phyloP scores from a whole-genome alignment of 2,329 filamentous ascomycete genomes.

The Epichloe gansuensis region DNA sequence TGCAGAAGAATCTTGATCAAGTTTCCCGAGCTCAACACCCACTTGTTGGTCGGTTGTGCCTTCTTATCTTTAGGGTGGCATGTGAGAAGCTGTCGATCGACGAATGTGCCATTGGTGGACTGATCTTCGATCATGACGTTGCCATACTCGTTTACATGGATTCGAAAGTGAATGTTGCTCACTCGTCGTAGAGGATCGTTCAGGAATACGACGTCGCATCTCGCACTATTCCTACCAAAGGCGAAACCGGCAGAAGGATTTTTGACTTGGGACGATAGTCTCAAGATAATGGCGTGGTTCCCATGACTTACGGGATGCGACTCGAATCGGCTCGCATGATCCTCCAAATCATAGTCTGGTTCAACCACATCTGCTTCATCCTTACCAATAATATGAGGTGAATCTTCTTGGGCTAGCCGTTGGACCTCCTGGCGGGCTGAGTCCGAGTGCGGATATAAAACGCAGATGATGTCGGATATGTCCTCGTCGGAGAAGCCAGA shows the following conservation, averaged over 20 bases:
- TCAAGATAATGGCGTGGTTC: conserved; percentile 62
- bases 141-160: conserved; percentile 77
- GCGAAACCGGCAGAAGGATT: conserved; percentile 62
- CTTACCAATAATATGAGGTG: conserved; percentile 36
- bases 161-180: conserved; percentile 93
- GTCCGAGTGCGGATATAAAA: conserved; percentile 68
- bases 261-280: conserved; percentile 63
- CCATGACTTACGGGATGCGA: conserved; percentile 33
- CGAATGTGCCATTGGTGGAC: conserved; percentile 90
- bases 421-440: conserved; percentile 60
- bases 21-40: conserved; percentile 61
- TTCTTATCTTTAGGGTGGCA: conserved; percentile 23
- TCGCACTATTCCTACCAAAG: conserved; percentile 64
- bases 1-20: conserved; percentile 58
- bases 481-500: conserved; percentile 75
- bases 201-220: conserved; percentile 61
- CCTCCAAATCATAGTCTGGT: conserved; percentile 38
- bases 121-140: conserved; percentile 86
- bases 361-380: conserved; percentile 38
- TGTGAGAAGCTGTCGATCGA: conserved; percentile 59
- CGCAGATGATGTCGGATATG: conserved; percentile 77
- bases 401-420: conserved; percentile 34
- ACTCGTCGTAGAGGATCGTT: conserved; percentile 60
- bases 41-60: conserved; percentile 20
- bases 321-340: conserved; percentile 35